Evolutionary conservation across 768 basidiomycete genomes (phyloP), one percentile per base, ranked within the genome.

Genomic region (Kwoniella europaea): DNA sequence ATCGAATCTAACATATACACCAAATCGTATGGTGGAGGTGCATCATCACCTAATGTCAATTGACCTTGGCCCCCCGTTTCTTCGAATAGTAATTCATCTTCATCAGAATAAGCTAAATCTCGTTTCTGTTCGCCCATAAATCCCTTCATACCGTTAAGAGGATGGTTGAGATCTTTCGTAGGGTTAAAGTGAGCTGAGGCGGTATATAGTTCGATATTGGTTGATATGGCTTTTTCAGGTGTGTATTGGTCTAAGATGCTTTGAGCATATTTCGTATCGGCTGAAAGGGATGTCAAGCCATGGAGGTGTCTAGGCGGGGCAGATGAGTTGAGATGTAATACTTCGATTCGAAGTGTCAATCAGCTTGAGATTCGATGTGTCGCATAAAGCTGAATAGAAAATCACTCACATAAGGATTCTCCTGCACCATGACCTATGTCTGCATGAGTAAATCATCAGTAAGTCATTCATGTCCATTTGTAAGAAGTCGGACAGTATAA

Each of bases 381-480:
- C 24, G 24, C 24, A 24, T 24, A 24, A 24, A 24, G 20, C 53
- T 54, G 20, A 55, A 54, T 16, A 22, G 42, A 24, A 20, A 53
- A 65, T 10, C 3, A 29, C 76, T 52, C 24, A 75, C 74, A 50
- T 4, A 81, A 68, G 2, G 79, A 81, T 67, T 81, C 79, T 7
- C 79, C 79, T 22, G 76, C 57, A 10, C 79, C 79, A 67, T 81
- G 79, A 22, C 77, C 79, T 16, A 81, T 74, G 69, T 81, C 79
- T 80, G 35, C 4, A 35, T 24, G 42, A 52, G 63, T 35, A 16
- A 5, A 50, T 50, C 10, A 43, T 43, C 16, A 35, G 57, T 35
- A 42, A 35, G 22, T 55, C 6, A 16, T 24, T 18, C 10, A 35
- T 24, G 12, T 27, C 24, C 24, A 24, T 24, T 24, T 24, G 24